Base-by-base conservation (phyloP, 805 yeast species). In the Peterozyma xylosa region DNA sequence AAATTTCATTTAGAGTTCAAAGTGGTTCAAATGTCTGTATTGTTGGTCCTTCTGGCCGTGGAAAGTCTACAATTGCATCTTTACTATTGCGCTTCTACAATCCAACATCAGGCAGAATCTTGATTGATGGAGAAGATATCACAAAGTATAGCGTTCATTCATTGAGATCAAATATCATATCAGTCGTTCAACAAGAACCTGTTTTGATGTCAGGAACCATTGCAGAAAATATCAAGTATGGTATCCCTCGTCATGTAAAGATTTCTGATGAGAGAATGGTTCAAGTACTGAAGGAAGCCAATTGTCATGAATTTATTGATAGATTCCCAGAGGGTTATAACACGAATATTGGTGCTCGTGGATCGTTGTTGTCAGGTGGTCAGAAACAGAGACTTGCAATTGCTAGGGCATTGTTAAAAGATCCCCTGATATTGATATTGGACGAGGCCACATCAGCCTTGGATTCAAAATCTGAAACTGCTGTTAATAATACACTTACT, bases 11-110 rank as follows among this genome's bases (percentile, higher is more conserved):
- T 53, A 72, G 67, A 11, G 82, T 91, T 44, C 66, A 70, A 30
- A 78, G 87, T 13, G 97, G 97, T 5, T 88, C 89, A 49, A 89
- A 90, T 53, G 84, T 90, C 13, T 90, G 96, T 58, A 79, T 91
- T 50, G 97, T 90, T 15, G 98, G 98, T 1, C 96, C 96, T 9
- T 85, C 95, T 11, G 98, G 98, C 2, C 80, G 95, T 43, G 98
- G 98, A 15, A 91, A 91, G 62, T 87, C 96, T 1, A 91, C 97
- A 0, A 79, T 91, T 11, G 77, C 93, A 10, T 84, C 93, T 29
- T 64, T 91, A 48, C 64, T 91, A 40, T 63, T 91, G 48, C 67
- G 98, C 45, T 86, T 86, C 59, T 91, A 91, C 62, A 95, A 87
- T 56, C 95, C 95, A 1, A 56, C 59, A 4, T 49, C 62, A 0